Evolutionary conservation across 1,284 basidiomycete species (phyloP), one percentile per base, ranked within the genome.

Genomic region (Agroathelia rolfsii): DNA sequence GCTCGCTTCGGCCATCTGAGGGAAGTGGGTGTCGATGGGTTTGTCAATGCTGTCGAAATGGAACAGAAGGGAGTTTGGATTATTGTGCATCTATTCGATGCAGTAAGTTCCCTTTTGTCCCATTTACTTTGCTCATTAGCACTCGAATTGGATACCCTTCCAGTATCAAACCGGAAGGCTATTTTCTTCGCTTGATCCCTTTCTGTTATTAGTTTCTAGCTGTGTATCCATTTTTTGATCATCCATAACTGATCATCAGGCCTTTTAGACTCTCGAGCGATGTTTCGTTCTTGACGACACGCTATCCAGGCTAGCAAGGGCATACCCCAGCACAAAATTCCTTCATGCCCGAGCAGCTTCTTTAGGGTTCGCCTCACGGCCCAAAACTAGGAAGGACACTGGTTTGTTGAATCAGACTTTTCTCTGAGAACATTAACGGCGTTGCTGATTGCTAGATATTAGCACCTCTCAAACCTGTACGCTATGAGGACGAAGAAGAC

Each of bases 41-140:
- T 79, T 46, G 62, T 89, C 33, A 59, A 62, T 32, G 82, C 86
- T 2, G 74, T 90, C 3, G 86, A 89, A 50, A 61, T 69, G 17
- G 86, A 87, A 51, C 71, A 72, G 19, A 58, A 56, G 33, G 70
- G 68, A 3, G 67, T 75, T 4, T 86, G 80, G 73, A 81, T 90
- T 10, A 72, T 88, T 9, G 64, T 90, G 19, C 86, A 90, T 53
- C 62, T 90, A 5, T 90, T 87, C 46, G 82, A 88, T 46, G 64
- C 83, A 25, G 86, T 88, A 50, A 44, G 78, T 64, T n/a, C 10
- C 13, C 10, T 20, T 31, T 25, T 31, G 2, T 15, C 23, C 24
- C 7, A 27, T 16, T 19, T 13, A 24, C 28, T 25, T 26, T 34
- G n/a, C n/a, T n/a, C n/a, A n/a, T n/a, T n/a, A n/a, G n/a, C n/a